phyloP scores from a whole-genome alignment of 306 rosid species.

The Ormosia emarginata region DNA sequence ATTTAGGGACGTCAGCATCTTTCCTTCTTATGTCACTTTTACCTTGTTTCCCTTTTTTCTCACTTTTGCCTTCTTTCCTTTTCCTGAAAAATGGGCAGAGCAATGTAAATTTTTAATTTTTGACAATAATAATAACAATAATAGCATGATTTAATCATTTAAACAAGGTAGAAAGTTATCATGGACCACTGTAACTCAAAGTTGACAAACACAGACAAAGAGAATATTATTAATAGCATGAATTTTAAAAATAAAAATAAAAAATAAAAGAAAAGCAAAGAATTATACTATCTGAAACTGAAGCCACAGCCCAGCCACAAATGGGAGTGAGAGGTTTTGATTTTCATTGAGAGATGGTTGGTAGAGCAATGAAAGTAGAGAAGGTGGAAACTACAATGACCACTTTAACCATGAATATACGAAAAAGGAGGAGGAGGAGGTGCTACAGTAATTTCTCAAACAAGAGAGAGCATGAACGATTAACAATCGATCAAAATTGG shows the following conservation, averaged over 20 bases:
- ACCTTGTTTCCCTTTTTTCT: constrained; percentile 42
- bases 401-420: no score
- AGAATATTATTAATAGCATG: neutral
- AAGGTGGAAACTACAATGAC: no score
- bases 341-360: no score
- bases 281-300: neutral
- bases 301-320: neutral
- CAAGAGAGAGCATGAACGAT: no score
- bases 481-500: no score
- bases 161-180: neutral
- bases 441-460: no score
- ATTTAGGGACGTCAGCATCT: constrained; percentile 28
- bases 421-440: no score
- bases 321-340: no score
- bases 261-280: neutral
- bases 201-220: neutral
- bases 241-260: no score
- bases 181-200: neutral
- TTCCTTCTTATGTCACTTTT: constrained; percentile 38
- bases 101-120: neutral
- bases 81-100: constrained; percentile 42
- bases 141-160: neutral
- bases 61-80: constrained; percentile 53
- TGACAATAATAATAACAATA: neutral
- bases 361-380: no score